Base-by-base conservation (phyloP, 2,329 filamentous ascomycete species). In the Neophaeococcomyces mojaviensis region DNA sequence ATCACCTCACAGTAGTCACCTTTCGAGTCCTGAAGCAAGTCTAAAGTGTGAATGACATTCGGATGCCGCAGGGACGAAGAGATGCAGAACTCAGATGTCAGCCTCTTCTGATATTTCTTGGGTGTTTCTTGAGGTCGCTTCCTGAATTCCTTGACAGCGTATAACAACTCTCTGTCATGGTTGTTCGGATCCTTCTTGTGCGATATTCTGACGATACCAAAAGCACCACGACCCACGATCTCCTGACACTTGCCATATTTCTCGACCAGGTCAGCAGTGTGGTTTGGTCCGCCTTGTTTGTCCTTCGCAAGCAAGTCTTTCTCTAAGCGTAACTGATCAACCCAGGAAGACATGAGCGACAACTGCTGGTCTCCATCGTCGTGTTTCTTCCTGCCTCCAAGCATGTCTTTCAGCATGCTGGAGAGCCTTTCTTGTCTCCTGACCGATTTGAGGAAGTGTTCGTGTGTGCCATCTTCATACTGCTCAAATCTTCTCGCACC, bases 241-340 rank as follows among this genome's bases (percentile, higher is more conserved):
- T 98, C 92, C 62, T 97, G 90, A 63, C 92, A 97, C 69, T 97
- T 97, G 58, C 92, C 92, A 63, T 98, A 98, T 64, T 97, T 97
- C 61, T 97, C 88, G 1, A 92, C 86, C 39, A 98, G 72, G 1
- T 88, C 88, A 16, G 80, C 81, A 13, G 85, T 83, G 15, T 83
- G 76, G 59, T 84, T 86, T 5, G 84, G 78, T 1, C 84, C 84
- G 19, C 79, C 80, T 63, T 84, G 92, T 63, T 84, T 92, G 69
- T 84, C 88, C 58, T 94, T 87, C 1, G 82, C 81, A 43, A 81
- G 65, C 61, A 76, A 79, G 49, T 94, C 88, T 64, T 88, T 88
- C 65, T 96, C 89, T 55, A 79, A 84, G 63, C 88, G 87, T 56
- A 96, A 75, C 52, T 94, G 89, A 64, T 96, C 90, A 46, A 96